phyloP scores from a whole-genome alignment of 176 grass and related monocot species.

The Metroxylon sagu region DNA sequence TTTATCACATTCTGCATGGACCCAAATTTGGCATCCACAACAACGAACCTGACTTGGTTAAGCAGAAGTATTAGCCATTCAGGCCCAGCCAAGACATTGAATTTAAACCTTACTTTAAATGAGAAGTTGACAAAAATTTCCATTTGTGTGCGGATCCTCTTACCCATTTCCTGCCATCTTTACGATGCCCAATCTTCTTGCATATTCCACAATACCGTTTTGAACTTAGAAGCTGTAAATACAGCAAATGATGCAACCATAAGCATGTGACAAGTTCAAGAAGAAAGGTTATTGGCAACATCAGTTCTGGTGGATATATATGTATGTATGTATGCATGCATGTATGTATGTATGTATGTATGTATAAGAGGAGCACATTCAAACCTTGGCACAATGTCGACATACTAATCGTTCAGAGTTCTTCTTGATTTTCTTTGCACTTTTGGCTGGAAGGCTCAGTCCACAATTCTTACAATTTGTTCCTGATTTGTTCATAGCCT shows the following conservation, averaged over 20 bases:
- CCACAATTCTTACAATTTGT: constrained; percentile 69
- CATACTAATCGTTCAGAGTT: constrained; percentile 52
- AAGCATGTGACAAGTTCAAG: too few relatives aligned
- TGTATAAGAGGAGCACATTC: not conserved
- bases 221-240: constrained; percentile 44
- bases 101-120: not conserved
- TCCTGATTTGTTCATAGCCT: constrained; percentile 37
- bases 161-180: constrained; percentile 67
- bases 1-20: constrained; percentile 81
- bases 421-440: constrained; percentile 41
- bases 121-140: constrained; percentile 5
- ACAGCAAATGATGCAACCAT: not conserved
- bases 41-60: constrained; percentile 50
- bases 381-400: constrained; percentile 55
- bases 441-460: constrained; percentile 42
- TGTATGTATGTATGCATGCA: too few relatives aligned
- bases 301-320: too few relatives aligned
- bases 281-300: too few relatives aligned
- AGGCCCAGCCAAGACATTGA: too few relatives aligned
- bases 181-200: constrained; percentile 61
- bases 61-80: not conserved
- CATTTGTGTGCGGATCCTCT: constrained; percentile 9
- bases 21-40: constrained; percentile 64
- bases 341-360: too few relatives aligned
- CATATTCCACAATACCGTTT: constrained; percentile 80